These are phyloP conservation scores for Globisporangium alternatum DNA, from an alignment of 352 stramenopile species.

Conservation along the genomic window DNA sequence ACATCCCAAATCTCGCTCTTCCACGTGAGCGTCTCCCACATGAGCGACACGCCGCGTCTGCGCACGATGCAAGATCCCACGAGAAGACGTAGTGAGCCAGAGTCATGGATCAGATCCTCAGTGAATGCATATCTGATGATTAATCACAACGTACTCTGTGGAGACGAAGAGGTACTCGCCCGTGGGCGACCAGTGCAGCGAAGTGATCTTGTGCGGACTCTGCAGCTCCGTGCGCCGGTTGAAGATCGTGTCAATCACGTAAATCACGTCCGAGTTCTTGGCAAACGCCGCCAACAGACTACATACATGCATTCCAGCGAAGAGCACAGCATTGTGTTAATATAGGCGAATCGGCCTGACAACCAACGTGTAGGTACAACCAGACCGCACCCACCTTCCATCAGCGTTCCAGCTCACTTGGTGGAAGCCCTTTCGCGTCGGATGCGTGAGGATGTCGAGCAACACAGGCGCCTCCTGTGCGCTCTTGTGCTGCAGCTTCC, in stretches of 20 bases:
- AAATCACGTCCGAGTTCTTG: constrained; percentile 41
- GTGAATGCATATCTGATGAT: too few relatives aligned
- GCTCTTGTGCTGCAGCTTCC: constrained; percentile 53
- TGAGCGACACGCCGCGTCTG: constrained; percentile 57
- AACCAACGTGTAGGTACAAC: neutral
- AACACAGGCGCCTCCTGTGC: constrained; percentile 39
- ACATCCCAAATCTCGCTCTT: constrained; percentile 79
- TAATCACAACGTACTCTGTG: constrained; percentile 41
- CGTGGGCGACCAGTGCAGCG: constrained; percentile 76
- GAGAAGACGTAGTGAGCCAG: too few relatives aligned
- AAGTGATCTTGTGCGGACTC: constrained; percentile 41
- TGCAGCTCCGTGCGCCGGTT: constrained; percentile 58
- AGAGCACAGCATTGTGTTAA: neutral
- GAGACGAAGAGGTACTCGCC: constrained; percentile 79
- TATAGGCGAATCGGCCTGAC: neutral
- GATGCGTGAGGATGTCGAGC: constrained; percentile 58
- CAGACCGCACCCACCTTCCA: constrained; percentile 29
- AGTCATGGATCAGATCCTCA: too few relatives aligned
- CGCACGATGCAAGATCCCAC: neutral
- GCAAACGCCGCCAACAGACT: constrained; percentile 59
- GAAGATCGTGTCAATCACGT: constrained; percentile 62
- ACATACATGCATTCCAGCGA: neutral
- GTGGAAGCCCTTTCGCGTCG: constrained; percentile 41
- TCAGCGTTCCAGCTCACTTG: constrained; percentile 73
- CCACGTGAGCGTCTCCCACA: constrained; percentile 82